phyloP scores from a whole-genome alignment of 306 rosid genomes.

The Castanopsis chinensis region DNA sequence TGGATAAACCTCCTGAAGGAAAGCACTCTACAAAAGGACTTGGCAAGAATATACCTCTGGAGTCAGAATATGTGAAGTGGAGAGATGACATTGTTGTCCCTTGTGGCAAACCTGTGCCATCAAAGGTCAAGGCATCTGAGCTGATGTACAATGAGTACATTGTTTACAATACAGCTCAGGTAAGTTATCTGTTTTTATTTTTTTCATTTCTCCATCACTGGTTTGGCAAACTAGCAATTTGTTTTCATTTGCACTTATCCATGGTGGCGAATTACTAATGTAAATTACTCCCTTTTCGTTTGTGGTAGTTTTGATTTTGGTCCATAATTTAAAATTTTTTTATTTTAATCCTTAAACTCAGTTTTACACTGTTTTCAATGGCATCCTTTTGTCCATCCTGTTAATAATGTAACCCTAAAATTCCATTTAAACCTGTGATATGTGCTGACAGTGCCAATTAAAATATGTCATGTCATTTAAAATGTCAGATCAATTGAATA shows the following conservation, averaged over 20 bases:
- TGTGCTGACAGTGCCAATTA: too few species aligned
- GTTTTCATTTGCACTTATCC: neutral
- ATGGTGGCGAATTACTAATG: neutral
- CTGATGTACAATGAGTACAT: conserved; percentile 96
- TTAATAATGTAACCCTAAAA: too few species aligned
- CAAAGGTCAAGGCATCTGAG: conserved; percentile 65
- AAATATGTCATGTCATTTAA: too few species aligned
- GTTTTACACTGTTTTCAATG: too few species aligned
- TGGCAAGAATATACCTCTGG: conserved; percentile 76
- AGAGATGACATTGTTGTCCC: conserved; percentile 77
- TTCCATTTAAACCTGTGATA: too few species aligned
- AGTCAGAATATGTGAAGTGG: conserved; percentile 66
- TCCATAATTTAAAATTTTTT: too few species aligned
- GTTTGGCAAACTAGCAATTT: conserved; percentile 13
- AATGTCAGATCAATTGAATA: too few species aligned
- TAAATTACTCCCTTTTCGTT: too few species aligned
- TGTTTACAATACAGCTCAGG: conserved; percentile 85
- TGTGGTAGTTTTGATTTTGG: too few species aligned
- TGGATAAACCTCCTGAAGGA: conserved; percentile 91
- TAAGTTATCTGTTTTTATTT: conserved; percentile 41
- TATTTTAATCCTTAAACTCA: too few species aligned
- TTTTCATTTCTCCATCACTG: conserved; percentile 1
- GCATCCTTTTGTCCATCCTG: too few species aligned
- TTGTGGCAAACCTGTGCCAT: conserved; percentile 86
- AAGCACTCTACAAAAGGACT: conserved; percentile 94